Conservation (phyloP, 2,329 filamentous ascomycete genomes). For the Talaromyces sp. region DNA sequence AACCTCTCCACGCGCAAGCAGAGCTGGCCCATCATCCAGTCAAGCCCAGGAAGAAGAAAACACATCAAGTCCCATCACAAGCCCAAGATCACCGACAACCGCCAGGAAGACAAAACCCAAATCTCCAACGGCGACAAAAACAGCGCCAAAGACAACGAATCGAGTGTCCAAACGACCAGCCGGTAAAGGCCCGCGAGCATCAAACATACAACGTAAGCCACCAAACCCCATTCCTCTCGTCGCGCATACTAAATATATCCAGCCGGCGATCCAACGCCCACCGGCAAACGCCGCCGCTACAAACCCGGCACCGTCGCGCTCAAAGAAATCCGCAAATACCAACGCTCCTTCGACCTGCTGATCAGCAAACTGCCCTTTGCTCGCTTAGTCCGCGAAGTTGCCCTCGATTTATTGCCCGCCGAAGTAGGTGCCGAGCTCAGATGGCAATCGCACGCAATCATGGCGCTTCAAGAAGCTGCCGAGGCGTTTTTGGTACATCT, state of each 20-base stretch:
- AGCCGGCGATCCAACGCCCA: slow-evolving; percentile 73
- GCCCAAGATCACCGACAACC: neutral
- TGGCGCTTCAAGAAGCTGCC: slow-evolving; percentile 89
- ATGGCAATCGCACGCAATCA: slow-evolving; percentile 95
- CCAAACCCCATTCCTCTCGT: neutral
- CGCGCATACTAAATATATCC: slow-evolving; percentile 4
- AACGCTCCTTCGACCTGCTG: slow-evolving; percentile 83
- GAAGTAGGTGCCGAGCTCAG: slow-evolving; percentile 66
- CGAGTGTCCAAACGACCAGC: slow-evolving; percentile 7
- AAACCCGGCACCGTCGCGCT: slow-evolving; percentile 80
- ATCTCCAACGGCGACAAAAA: neutral
- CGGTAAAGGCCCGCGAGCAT: slow-evolving; percentile 16
- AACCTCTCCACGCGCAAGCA: slow-evolving; percentile 18
- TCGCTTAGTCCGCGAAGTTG: slow-evolving; percentile 51
- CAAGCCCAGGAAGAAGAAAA: neutral
- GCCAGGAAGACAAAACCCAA: slow-evolving; percentile 4
- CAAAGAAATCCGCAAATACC: slow-evolving; percentile 86
- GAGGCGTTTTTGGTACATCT: slow-evolving; percentile 94
- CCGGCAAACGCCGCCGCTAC: slow-evolving; percentile 61
- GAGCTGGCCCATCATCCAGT: slow-evolving; percentile 15
- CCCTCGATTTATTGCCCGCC: slow-evolving; percentile 57
- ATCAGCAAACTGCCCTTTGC: slow-evolving; percentile 59
- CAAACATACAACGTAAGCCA: slow-evolving; percentile 40
- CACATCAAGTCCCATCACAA: neutral
- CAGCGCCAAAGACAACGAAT: slow-evolving; percentile 3